Evolutionary conservation across 1,284 basidiomycete species (phyloP).

Genomic region (Ustilago lituana): DNA sequence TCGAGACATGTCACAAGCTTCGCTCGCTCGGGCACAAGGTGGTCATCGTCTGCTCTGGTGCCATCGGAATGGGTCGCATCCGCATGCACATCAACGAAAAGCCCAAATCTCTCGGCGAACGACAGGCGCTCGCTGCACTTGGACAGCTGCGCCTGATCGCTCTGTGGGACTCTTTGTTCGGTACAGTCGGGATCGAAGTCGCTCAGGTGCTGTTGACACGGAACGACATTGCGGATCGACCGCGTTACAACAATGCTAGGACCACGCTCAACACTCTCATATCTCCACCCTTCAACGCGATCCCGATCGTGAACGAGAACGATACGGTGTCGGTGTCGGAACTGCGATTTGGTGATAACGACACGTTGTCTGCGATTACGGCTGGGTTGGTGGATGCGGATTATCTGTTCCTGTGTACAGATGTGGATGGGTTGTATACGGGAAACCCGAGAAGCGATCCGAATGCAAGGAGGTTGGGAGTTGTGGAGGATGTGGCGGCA

Average conservation of each 20-base stretch:
- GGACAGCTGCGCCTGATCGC: conserved; percentile 96
- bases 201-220: conserved; percentile 94
- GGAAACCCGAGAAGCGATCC: conserved; percentile 93
- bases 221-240: conserved; percentile 88
- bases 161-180: conserved; percentile 94
- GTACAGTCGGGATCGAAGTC: conserved; percentile 90
- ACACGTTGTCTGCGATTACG: conserved; percentile 95
- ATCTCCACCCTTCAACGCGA: conserved; percentile 52
- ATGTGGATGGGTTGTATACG: conserved; percentile 95
- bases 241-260: conserved; percentile 61
- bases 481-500: conserved; percentile 82
- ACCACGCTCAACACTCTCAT: conserved; percentile 63
- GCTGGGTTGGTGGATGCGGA: conserved; percentile 97
- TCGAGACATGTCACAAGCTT: conserved; percentile 86
- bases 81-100: conserved; percentile 84
- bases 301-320: conserved; percentile 67
- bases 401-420: conserved; percentile 94
- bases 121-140: conserved; percentile 95
- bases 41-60: conserved; percentile 93
- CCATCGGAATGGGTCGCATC: conserved; percentile 91
- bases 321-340: conserved; percentile 71
- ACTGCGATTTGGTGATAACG: conserved; percentile 99
- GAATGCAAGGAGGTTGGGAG: conserved; percentile 79
- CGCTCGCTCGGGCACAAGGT: conserved; percentile 87
- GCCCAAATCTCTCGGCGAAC: conserved; percentile 86